Percentiles rank a stretch among this genome's conserved stretches.
Conservation (phyloP, 139 green algal genomes). For the Chlamydomonas incerta region DNA sequence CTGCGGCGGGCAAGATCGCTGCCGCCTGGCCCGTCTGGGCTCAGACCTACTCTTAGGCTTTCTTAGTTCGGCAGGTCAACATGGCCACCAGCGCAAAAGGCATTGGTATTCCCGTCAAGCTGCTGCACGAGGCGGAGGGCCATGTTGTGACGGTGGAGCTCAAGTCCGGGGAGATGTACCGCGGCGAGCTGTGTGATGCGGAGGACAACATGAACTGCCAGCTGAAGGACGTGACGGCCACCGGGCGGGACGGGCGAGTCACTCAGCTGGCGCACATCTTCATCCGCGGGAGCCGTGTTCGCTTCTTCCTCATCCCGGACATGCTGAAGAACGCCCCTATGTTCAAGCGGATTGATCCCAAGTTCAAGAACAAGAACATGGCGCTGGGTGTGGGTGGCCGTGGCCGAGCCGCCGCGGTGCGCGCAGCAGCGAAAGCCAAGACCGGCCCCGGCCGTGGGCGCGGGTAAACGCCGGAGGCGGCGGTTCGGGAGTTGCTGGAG, state of each 20-base stretch:
- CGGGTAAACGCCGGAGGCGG: background rate
- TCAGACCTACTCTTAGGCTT: too few species aligned
- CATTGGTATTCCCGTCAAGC: slow-evolving; percentile 88
- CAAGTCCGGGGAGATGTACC: slow-evolving; percentile 96
- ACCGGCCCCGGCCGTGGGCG: slow-evolving; percentile 19
- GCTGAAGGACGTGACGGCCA: slow-evolving; percentile 93
- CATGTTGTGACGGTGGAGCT: slow-evolving; percentile 97
- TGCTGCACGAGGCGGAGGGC: slow-evolving; percentile 97
- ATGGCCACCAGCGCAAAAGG: slow-evolving; percentile 69
- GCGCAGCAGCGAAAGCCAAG: slow-evolving; percentile 80
- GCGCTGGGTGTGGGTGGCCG: slow-evolving; percentile 81
- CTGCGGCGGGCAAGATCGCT: too few species aligned
- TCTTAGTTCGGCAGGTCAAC: background rate
- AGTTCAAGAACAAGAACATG: slow-evolving; percentile 80
- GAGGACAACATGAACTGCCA: slow-evolving; percentile 99
- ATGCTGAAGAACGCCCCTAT: slow-evolving; percentile 99
- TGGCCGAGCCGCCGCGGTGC: slow-evolving; percentile 74
- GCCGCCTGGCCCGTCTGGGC: too few species aligned
- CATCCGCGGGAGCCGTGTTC: slow-evolving; percentile 83
- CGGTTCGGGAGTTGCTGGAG: too few species aligned
- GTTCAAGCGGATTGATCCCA: slow-evolving; percentile 99
- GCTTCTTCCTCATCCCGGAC: slow-evolving; percentile 97
- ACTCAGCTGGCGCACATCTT: slow-evolving; percentile 93
- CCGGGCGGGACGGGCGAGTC: slow-evolving; percentile 81
- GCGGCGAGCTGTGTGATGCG: slow-evolving; percentile 91